Evolutionary conservation across 148 eudicot species (phyloP), one percentile per base, ranked within the genome.

Genomic region (Rhododendron vialii): DNA sequence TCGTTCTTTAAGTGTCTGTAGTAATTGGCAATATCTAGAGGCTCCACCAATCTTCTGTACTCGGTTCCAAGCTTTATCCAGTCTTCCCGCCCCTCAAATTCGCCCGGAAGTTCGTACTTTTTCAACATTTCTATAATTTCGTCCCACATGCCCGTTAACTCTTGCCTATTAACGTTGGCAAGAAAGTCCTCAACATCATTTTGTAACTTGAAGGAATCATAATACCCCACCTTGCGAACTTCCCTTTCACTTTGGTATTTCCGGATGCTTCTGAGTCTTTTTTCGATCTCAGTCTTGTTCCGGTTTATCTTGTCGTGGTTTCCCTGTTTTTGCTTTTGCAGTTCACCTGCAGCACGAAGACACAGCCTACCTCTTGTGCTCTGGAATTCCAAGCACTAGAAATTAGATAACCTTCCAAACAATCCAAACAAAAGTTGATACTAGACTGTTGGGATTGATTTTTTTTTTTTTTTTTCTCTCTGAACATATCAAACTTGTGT

Each of bases 71-170:
- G 88, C 90, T 94, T 92, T 35, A 95, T 96, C 99, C 99, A 96
- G 74, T 94, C 96, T 77, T 89, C 84, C 45, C 87, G 78, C 84
- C 93, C 91, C 88, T 95, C 98, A 75, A 95, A 96, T 79, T 91
- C 94, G 43, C 94, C 98, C 33, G 99, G 98, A 41, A 96, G 92
- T 59, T 95, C 99, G 26, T 91, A 82, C 85, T 94, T 90, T 82
- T 92, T 94, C 84, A 94, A 79, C 98, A 96, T 92, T 85, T 96
- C 99, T 5, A 95, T 86, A 33, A 95, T 94, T 92, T 96, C 98
- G 57, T 96, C 99, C 99, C 99, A 96, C 85, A 92, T 94, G 28
- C 99, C 99, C 35, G 95, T 92, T 78, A 96, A 89, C 87, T 95
- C 96, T 50, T 86, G 82, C 89, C 99, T 92, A 41, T 86, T 87